Base-by-base conservation (phyloP, 495 filamentous ascomycete species). In the Aspergillus taichungensis region DNA sequence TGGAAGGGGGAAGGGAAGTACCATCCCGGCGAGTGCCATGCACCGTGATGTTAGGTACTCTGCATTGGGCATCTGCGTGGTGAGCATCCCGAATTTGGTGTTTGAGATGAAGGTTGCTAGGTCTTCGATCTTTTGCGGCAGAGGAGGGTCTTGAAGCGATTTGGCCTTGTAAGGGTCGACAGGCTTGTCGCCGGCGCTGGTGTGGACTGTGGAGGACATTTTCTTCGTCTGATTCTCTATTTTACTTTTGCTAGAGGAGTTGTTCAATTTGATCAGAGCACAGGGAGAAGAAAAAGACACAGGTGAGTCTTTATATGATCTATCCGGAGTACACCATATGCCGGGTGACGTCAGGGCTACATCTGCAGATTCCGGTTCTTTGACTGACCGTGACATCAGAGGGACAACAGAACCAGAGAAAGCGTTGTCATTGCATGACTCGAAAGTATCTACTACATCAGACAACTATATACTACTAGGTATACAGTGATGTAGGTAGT, bases 21-120 rank as follows among this genome's bases (percentile, higher is more conserved):
- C 89, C 68, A 82, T 83, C n/a, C 75, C 89, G 14, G 88, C 87
- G 8, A 95, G 57, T 2, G 87, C 87, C 91, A 97, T 97, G 63
- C 87, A 92, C 45, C 90, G 72, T 9, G 84, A 90, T 8, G 82
- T 78, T 13, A 97, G 65, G 27, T 78, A 68, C 24, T 87, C 80
- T 18, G 76, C 71, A 9, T 81, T 84, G 57, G 85, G 82, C 67
- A 84, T 78, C 34, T 66, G 66, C 9, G 80, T 82, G 0, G 80
- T 83, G 68, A 85, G 74, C 80, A 84, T 81, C 64, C 88, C 85
- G 61, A 88, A 95, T 64, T 92, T 92, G 65, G 74, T 70, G 32
- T 70, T 63, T 6, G 74, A 65, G 53, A 86, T 73, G 69, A 95
- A 92, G 5, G 69, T 57, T 47, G 67, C 60, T 11, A 95, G 73